A percentile compares a stretch with the other conserved stretches of the same genome.
phyloP scores from a whole-genome alignment of 2,329 filamentous ascomycete genomes.

The Colletotrichum destructivum region DNA sequence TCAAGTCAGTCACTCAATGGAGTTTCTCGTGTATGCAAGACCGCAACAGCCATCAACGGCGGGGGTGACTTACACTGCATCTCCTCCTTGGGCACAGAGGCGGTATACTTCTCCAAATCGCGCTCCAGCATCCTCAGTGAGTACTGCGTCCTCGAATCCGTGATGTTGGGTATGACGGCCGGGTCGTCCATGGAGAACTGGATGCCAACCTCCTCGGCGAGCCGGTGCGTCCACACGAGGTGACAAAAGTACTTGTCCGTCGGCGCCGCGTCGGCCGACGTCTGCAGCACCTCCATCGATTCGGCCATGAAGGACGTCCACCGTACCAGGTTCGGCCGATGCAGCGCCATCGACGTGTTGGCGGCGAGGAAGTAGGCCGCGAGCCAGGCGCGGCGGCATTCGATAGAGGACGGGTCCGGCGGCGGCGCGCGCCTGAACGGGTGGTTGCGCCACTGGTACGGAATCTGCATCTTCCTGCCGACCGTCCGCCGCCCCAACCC shows the following conservation, averaged over 20 bases:
- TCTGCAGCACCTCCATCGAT: constrained; percentile 69
- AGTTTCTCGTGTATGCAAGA: no score
- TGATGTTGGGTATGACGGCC: constrained; percentile 66
- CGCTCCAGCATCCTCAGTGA: constrained; percentile 76
- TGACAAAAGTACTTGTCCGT: constrained; percentile 73
- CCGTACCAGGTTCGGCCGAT: constrained; percentile 72
- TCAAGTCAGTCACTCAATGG: neutral
- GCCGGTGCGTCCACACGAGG: constrained; percentile 71
- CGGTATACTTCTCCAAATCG: constrained; percentile 73
- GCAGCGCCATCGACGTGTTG: constrained; percentile 74
- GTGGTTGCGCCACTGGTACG: constrained; percentile 57
- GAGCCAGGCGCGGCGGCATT: constrained; percentile 72
- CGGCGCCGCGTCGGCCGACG: constrained; percentile 68
- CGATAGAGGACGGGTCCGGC: constrained; percentile 68
- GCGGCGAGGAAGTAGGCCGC: constrained; percentile 72
- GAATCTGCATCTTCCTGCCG: constrained; percentile 29
- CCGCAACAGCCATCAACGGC: neutral
- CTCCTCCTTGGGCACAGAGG: constrained; percentile 66
- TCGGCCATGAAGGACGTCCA: constrained; percentile 75
- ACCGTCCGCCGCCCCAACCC: constrained; percentile 74
- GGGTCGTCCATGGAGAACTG: constrained; percentile 80
- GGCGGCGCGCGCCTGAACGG: constrained; percentile 59
- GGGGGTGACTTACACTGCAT: constrained; percentile 67
- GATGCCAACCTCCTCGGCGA: constrained; percentile 78
- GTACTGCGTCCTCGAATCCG: constrained; percentile 75